A percentile compares a stretch with the other conserved stretches of the same genome.
phyloP scores from a whole-genome alignment of 169 alveolate species.

The Toxoplasma gondii region DNA sequence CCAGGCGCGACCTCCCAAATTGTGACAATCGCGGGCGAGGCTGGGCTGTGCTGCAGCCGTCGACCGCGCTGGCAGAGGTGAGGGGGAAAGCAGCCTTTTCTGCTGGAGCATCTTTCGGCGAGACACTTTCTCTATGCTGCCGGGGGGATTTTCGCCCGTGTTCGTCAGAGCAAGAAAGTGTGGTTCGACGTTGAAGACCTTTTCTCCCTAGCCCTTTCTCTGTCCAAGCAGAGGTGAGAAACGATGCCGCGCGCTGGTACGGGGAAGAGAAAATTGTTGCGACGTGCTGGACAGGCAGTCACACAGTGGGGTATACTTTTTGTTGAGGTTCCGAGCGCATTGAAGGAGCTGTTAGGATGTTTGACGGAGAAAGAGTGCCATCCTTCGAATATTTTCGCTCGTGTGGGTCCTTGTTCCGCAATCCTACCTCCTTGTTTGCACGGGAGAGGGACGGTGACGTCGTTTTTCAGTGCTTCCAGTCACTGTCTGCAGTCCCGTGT shows the following conservation, averaged over 20 bases:
- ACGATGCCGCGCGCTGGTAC: not conserved
- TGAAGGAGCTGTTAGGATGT: not conserved
- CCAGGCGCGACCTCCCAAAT: not conserved
- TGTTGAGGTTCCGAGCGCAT: not conserved
- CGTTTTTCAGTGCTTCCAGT: not conserved
- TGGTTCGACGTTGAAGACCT: not conserved
- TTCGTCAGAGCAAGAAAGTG: not conserved
- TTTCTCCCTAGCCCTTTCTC: not conserved
- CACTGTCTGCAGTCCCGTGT: not conserved
- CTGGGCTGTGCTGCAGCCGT: too few species aligned
- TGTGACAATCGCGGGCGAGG: not conserved
- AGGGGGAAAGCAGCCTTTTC: constrained; percentile 9
- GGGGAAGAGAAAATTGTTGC: not conserved
- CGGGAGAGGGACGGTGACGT: not conserved
- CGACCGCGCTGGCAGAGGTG: not conserved
- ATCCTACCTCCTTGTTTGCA: not conserved
- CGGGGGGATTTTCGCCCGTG: constrained; percentile 3
- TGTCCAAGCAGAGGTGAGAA: not conserved
- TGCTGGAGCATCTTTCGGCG: not conserved
- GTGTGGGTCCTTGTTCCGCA: not conserved
- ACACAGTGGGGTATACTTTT: not conserved
- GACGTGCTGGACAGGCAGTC: not conserved
- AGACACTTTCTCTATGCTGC: constrained; percentile 7
- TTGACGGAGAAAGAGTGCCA: not conserved
- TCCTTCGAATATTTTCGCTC: not conserved